phyloP scores from a whole-genome alignment of 176 grass and related monocot species.

The Raddia guianensis region DNA sequence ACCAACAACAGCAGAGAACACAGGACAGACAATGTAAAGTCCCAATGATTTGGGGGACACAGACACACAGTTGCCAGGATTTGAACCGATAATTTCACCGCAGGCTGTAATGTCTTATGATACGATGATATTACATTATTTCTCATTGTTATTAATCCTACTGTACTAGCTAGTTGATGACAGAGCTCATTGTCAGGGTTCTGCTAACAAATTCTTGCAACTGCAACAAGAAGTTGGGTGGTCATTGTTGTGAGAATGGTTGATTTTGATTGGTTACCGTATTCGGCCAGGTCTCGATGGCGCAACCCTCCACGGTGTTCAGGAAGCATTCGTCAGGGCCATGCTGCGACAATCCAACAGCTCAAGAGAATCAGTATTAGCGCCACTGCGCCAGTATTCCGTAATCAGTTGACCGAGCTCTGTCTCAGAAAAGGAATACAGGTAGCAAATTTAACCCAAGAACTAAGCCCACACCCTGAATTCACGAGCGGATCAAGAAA shows the following conservation, averaged over 20 bases:
- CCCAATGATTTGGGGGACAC: neutral
- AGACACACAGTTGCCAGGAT: neutral
- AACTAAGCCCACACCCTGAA: neutral
- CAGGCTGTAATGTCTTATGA: neutral
- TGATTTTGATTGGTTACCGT: slow-evolving; percentile 55
- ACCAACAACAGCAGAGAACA: neutral
- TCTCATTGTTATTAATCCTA: neutral
- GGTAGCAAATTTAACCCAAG: neutral
- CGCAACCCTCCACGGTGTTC: slow-evolving; percentile 87
- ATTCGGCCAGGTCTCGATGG: slow-evolving; percentile 82
- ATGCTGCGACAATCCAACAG: slow-evolving; percentile 61
- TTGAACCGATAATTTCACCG: neutral
- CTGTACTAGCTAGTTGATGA: neutral
- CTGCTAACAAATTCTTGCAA: neutral
- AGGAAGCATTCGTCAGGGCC: slow-evolving; percentile 84
- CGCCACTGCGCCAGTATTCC: neutral
- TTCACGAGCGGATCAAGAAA: neutral
- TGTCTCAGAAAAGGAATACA: neutral
- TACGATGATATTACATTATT: neutral
- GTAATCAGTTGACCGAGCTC: neutral
- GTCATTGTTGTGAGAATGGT: neutral
- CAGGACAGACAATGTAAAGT: neutral
- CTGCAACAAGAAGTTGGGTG: neutral
- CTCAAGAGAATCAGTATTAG: neutral
- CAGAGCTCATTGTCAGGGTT: neutral